Percentiles rank a stretch among this genome's conserved stretches.
Evolutionary conservation across 306 rosid genomes (phyloP).

Genomic region (Heteromeles arbutifolia): DNA sequence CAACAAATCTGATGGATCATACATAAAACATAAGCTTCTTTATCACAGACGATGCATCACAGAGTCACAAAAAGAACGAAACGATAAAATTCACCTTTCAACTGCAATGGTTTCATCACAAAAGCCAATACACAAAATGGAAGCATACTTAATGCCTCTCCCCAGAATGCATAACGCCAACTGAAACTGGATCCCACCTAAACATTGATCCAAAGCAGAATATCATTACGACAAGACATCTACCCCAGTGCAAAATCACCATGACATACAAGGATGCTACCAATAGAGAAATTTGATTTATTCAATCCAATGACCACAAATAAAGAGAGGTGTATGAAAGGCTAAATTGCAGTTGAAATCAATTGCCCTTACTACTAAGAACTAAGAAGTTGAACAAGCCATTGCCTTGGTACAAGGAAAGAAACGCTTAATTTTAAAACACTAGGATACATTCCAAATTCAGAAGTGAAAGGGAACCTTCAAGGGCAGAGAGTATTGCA

Average conservation of each 20-base stretch:
- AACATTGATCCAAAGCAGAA: slow-evolving; percentile 9
- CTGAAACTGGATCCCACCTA: slow-evolving; percentile 66
- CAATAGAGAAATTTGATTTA: not conserved
- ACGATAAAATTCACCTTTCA: slow-evolving; percentile 49
- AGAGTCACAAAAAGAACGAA: not conserved
- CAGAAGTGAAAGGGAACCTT: not conserved
- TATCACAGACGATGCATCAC: slow-evolving; percentile 14
- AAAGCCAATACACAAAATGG: slow-evolving; percentile 85
- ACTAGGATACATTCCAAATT: not conserved
- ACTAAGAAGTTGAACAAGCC: not conserved
- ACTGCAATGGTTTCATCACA: slow-evolving; percentile 63
- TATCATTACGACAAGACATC: not conserved
- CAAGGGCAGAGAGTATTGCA: not conserved
- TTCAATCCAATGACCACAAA: too few relatives aligned
- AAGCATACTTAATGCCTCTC: slow-evolving; percentile 84
- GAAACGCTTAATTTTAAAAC: not conserved
- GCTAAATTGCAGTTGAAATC: not conserved
- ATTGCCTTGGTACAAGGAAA: not conserved
- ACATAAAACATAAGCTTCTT: slow-evolving; percentile 3
- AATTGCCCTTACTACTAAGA: not conserved
- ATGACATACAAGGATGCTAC: not conserved
- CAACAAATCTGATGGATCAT: not conserved
- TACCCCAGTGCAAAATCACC: not conserved
- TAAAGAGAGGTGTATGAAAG: too few relatives aligned
- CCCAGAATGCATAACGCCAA: slow-evolving; percentile 88